Evolutionary conservation across 1,139 yeast species (phyloP).

Genomic region (Torulaspora globosa): DNA sequence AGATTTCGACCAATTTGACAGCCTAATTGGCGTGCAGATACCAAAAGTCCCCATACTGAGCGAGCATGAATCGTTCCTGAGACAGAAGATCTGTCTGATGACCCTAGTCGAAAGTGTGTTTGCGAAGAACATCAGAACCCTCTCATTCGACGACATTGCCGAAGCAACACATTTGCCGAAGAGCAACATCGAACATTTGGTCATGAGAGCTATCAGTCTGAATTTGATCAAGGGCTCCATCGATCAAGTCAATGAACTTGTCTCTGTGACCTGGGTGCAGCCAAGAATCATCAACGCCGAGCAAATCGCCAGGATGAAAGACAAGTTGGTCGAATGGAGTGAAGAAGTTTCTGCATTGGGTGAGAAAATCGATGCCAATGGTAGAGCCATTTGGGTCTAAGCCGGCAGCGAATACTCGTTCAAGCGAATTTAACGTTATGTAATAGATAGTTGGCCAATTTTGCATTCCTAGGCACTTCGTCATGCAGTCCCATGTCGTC

Average conservation of each 20-base stretch:
- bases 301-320: slow-evolving; percentile 74
- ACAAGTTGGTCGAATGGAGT: slow-evolving; percentile 75
- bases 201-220: slow-evolving; percentile 85
- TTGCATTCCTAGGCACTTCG: slow-evolving; percentile 28
- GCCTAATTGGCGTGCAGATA: slow-evolving; percentile 34
- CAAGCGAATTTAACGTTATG: slow-evolving; percentile 13
- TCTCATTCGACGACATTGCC: slow-evolving; percentile 71
- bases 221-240: slow-evolving; percentile 81
- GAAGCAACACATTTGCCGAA: slow-evolving; percentile 63
- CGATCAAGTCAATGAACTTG: slow-evolving; percentile 76
- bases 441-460: slow-evolving; percentile 28
- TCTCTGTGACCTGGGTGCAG: slow-evolving; percentile 89
- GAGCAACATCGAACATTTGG: slow-evolving; percentile 75
- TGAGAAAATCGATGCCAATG: slow-evolving; percentile 52
- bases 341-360: slow-evolving; percentile 64
- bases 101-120: slow-evolving; percentile 86
- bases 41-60: slow-evolving; percentile 58
- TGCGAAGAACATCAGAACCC: slow-evolving; percentile 65
- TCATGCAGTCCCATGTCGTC: slow-evolving; percentile 34
- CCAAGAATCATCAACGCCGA: slow-evolving; percentile 83
- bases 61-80: slow-evolving; percentile 60
- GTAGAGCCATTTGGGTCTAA: slow-evolving; percentile 58
- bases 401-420: not conserved
- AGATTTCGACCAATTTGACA: slow-evolving; percentile 50
- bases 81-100: slow-evolving; percentile 90